Evolutionary conservation across 2,329 filamentous ascomycete genomes (phyloP).

Genomic region (Aspergillus caelatus): DNA sequence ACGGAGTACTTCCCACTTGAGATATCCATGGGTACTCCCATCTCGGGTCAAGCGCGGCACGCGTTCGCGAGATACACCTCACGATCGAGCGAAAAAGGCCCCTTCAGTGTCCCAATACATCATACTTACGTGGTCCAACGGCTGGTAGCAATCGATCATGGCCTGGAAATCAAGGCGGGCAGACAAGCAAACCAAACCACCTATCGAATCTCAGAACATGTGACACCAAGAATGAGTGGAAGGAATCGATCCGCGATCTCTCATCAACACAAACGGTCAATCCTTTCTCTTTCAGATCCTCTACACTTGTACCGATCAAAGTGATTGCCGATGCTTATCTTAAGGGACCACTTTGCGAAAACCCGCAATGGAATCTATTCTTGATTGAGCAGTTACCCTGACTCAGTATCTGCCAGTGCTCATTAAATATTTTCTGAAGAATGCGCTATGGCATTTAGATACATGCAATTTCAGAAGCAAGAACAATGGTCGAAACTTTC

Average conservation of each 20-base stretch:
- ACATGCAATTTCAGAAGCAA: background rate
- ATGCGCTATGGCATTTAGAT: background rate
- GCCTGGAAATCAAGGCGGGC: background rate
- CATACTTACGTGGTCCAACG: constrained; percentile 3
- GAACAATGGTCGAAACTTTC: background rate
- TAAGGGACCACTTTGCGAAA: background rate
- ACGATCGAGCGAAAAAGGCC: background rate
- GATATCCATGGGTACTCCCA: background rate
- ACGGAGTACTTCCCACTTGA: background rate
- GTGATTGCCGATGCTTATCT: constrained; percentile 2
- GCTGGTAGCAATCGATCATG: background rate
- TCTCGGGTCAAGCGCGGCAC: background rate
- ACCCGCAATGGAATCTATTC: background rate
- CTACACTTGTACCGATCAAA: background rate
- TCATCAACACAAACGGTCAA: background rate
- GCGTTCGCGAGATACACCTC: background rate
- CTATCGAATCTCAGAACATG: background rate
- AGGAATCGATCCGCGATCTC: background rate
- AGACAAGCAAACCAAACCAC: background rate
- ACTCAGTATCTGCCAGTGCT: background rate
- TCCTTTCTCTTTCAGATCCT: background rate
- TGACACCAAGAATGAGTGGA: background rate
- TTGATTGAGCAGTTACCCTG: background rate
- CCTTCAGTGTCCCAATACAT: constrained; percentile 1
- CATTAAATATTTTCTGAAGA: background rate